Base-by-base conservation (phyloP, 2,329 filamentous ascomycete genomes). In the Moelleriella libera region DNA sequence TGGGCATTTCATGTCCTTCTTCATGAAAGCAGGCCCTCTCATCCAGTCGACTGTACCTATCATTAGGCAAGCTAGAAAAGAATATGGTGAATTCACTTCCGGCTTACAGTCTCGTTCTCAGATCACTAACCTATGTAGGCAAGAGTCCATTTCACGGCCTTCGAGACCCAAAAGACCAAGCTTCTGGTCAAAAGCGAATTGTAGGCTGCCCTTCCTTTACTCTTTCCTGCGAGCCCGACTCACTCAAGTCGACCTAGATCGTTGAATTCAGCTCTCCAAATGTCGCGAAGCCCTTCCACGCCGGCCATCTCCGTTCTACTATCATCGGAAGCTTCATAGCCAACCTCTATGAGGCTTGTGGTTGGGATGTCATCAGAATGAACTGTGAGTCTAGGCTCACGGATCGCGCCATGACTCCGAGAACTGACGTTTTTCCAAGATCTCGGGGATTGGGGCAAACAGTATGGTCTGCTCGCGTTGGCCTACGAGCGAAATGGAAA, bases 191-290 rank as follows among this genome's bases (percentile, higher is more conserved):
- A 56, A 86, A 86, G 71, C 76, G 74, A 51, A 75, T 80, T 41
- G 55, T 56, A 50, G 48, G 45, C 30, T 30, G 29, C 31, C 28
- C 11, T 8, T 21, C 30, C 14, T 11, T 8, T 7, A 5, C 37
- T n/a, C 30, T n/a, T 14, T 41, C 7, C 9, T 21, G 12, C 37
- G 28, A n/a, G 9, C 21, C 5, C 5, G 5, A 48, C 11, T 39
- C 6, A 34, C 46, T 48, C 9, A 49, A n/a, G 9, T 43, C 10
- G 39, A 41, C 6, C 41, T 41, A 59, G 59, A 76, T 92, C 46
- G 76, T 92, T 56, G 86, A 92, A 59, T 92, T 90, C 64, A 88
- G 83, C 6, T 88, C 83, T 6, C 86, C 87, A 45, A 92, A 92
- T 62, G 88, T 92, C 50, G 86, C 86, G 43, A 90, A 90, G 66